Evolutionary conservation across 1,284 basidiomycete genomes (phyloP).

Genomic region (Anthracocystis setariae): DNA sequence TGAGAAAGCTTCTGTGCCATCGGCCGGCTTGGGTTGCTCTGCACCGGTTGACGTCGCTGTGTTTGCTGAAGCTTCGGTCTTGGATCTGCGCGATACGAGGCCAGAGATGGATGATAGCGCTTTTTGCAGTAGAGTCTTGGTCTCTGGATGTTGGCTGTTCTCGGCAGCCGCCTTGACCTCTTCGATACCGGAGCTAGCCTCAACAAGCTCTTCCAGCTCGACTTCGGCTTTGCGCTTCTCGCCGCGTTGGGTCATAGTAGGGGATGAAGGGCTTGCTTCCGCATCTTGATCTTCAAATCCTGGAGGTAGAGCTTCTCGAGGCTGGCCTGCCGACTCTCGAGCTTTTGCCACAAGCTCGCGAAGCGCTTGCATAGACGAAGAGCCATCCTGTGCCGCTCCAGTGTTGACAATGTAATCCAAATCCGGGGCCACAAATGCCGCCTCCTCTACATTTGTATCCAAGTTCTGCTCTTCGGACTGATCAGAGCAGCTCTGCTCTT

Average conservation of each 20-base stretch:
- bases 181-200: constrained; percentile 24
- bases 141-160: constrained; percentile 39
- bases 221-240: constrained; percentile 42
- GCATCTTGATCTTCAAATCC: constrained; percentile 34
- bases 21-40: background rate
- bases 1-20: constrained; percentile 3
- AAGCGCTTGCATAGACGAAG: constrained; percentile 34
- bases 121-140: constrained; percentile 36
- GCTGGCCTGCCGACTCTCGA: constrained; percentile 32
- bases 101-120: constrained; percentile 37
- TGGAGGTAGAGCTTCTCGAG: constrained; percentile 34
- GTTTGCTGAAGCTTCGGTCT: constrained; percentile 8
- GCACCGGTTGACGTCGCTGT: constrained; percentile 1
- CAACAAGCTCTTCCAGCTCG: constrained; percentile 26
- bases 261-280: background rate
- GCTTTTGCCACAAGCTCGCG: constrained; percentile 47
- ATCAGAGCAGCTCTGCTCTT: background rate
- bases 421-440: constrained; percentile 34
- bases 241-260: constrained; percentile 10
- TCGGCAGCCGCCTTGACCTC: constrained; percentile 33
- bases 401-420: constrained; percentile 46
- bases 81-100: constrained; percentile 26
- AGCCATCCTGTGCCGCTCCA: constrained; percentile 32
- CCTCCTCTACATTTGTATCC: constrained; percentile 6
- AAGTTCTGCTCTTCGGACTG: background rate